Conservation (phyloP, 140 eudicot species). For the Ambrosia hybrid region DNA sequence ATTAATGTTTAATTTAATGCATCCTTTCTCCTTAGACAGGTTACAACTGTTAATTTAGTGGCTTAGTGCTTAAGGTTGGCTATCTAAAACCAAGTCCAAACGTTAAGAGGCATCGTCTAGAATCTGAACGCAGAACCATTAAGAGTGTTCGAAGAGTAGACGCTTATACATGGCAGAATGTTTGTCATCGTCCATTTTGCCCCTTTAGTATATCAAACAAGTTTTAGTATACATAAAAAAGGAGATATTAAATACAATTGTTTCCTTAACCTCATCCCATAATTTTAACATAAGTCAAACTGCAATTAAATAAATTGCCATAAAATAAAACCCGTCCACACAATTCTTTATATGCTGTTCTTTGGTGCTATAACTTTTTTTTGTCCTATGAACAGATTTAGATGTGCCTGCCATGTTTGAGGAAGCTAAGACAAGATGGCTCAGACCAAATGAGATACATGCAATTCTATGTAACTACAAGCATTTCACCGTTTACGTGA, state of each 20-base stretch:
- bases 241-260: neutral
- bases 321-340: neutral
- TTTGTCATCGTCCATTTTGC: slow-evolving; percentile 1
- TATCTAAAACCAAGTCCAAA: neutral
- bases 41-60: neutral
- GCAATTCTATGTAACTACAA: slow-evolving; percentile 82
- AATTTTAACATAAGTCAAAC: neutral
- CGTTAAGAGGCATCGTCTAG: too few relatives aligned
- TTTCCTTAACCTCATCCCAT: neutral
- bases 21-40: too few relatives aligned
- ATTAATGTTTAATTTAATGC: too few relatives aligned
- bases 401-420: slow-evolving; percentile 70
- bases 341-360: slow-evolving; percentile 4
- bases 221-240: neutral
- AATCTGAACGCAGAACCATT: neutral
- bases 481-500: slow-evolving; percentile 63
- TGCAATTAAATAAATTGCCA: neutral
- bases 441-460: slow-evolving; percentile 93
- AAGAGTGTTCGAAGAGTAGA: slow-evolving; percentile 1
- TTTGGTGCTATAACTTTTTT: slow-evolving; percentile 5
- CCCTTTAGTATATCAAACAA: neutral
- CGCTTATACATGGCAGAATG: neutral
- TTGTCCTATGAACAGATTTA: slow-evolving; percentile 54
- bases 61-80: neutral
- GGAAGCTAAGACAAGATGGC: slow-evolving; percentile 93